Evolutionary conservation across 495 filamentous ascomycete genomes (phyloP), one percentile per base, ranked within the genome.

Genomic region (Neurospora sp.): DNA sequence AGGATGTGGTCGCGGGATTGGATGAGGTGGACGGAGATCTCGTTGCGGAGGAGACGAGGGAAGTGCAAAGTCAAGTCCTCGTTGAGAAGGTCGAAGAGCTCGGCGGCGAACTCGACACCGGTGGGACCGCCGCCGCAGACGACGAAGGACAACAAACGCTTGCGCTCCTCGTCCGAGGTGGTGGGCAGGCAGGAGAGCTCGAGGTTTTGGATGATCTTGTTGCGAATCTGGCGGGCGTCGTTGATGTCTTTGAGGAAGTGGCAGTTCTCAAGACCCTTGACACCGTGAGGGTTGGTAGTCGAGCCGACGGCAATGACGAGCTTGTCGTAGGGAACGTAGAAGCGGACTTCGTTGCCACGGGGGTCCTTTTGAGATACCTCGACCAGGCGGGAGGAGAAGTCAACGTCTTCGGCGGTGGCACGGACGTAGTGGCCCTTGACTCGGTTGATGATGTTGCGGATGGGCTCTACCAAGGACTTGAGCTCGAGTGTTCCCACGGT

Each of bases 311-410:
- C 94, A 76, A 99, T 85, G 22, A 99, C 93, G n/a, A 99, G 86
- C 84, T 99, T 99, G 79, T 99, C 96, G 76, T 99, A 99, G 0
- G 96, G 96, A 2, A 99, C 83, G 84, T 99, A 99, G 82, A 99
- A 98, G 46, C 88, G 84, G 73, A 89, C 84, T 76, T 88, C 87
- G 66, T 91, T 82, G 11, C 96, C 96, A 73, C 85, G 83, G n/a
- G 86, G 81, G 73, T 93, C 89, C 7, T 83, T 84, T 77, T 96
- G 92, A 1, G 89, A 88, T 6, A 97, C 85, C 81, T 99, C 96
- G 2, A 99, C 89, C 69, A 99, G 81, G 78, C 96, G 96, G 74
- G 91, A 87, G 0, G 93, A 94, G 77, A 98, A 96, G 61, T 98
- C 93, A 27, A 99, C 90, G 80, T 94, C 91, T 75, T 93, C 91